Evolutionary conservation across 495 filamentous ascomycete genomes (phyloP).

Genomic region (Tuber aestivum): DNA sequence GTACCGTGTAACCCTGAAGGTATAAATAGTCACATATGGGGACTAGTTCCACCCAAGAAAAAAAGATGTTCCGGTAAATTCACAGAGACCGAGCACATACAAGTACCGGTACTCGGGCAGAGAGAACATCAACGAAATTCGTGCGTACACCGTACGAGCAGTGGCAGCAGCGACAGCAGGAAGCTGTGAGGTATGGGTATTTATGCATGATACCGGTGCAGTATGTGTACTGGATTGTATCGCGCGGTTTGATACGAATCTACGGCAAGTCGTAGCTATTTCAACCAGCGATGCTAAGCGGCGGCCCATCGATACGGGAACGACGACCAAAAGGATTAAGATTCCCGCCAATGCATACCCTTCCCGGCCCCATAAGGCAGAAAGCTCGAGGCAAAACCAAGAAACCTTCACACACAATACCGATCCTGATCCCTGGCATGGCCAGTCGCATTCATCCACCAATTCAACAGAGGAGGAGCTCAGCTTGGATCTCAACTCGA

Average conservation of each 20-base stretch:
- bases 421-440: conserved; percentile 5
- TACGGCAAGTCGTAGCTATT: not conserved
- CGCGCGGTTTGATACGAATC: not conserved
- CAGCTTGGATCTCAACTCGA: not conserved
- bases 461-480: not conserved
- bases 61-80: not conserved
- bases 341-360: conserved; percentile 1
- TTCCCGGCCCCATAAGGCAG: conserved; percentile 3
- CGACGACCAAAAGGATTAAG: not conserved
- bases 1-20: not conserved
- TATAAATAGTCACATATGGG: not conserved
- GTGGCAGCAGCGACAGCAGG: not conserved
- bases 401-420: conserved; percentile 3
- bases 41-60: not conserved
- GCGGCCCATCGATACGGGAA: not conserved
- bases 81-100: not conserved
- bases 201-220: not conserved
- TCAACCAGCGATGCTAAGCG: not conserved
- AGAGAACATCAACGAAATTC: not conserved
- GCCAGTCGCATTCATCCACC: not conserved
- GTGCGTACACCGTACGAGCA: not conserved
- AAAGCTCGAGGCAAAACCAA: not conserved
- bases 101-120: not conserved
- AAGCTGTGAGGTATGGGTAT: not conserved
- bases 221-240: not conserved